Evolutionary conservation across 2,329 filamentous ascomycete species (phyloP), one percentile per base, ranked within the genome.

Genomic region (Colletotrichum sp.): DNA sequence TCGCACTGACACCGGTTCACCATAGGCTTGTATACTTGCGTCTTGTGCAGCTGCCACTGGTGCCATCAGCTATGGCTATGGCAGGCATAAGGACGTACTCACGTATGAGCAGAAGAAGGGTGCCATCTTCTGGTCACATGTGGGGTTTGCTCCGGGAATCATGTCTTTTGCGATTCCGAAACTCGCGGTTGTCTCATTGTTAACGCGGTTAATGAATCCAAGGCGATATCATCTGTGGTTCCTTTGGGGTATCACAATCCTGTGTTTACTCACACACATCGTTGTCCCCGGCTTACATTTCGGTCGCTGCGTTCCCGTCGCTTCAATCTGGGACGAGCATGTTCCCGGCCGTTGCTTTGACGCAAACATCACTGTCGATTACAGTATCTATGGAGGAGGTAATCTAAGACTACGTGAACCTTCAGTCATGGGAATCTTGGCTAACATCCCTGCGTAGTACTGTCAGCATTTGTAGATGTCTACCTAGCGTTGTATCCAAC

Each of bases 401-500:
- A 18, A 43, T 34, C 30, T 0, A 67, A 0, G 0, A 32, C 18
- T 48, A 21, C 3, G 9, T 48, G 38, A n/a, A 21, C 9, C 8
- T 10, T 34, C n/a, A 10, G 4, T 12, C 3, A 16, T 30, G 55
- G 6, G 3, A 64, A 0, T 8, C n/a, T 16, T 30, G 36, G 16
- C 66, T 69, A 16, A 69, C 16, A n/a, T 8, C 32, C 16, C 18
- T 6, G 9, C 18, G 8, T 10, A 84, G 83, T 79, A 1, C 76
- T 83, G 16, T 86, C 83, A 13, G 84, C 81, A 3, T 78, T 82
- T 28, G 81, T 84, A 18, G 86, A 87, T 74, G 78, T 87, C 2
- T 87, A 87, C 66, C 81, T 88, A 9, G 85, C 86, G 15, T 74
- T 87, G 1, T 87, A 87, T 28, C 86, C 86, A 1, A 81, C 83